Conservation (phyloP, 2,329 filamentous ascomycete genomes). For the Pyrenophora tritici-repentis region DNA sequence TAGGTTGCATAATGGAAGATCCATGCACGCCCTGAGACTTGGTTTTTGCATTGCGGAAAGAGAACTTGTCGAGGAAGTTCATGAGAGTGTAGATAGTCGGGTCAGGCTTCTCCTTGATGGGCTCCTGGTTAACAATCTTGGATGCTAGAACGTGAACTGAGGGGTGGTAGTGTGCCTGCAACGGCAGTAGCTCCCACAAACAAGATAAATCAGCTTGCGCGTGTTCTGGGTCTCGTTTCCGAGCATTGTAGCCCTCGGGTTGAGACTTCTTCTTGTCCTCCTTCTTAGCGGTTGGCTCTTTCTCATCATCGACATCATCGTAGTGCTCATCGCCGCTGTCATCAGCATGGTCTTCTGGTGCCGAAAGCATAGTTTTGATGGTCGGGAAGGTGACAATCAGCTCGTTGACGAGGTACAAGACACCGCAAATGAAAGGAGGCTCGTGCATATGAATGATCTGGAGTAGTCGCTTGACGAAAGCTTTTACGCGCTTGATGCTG, state of each 20-base stretch:
- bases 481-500: slow-evolving; percentile 90
- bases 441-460: slow-evolving; percentile 89
- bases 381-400: slow-evolving; percentile 79
- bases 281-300: slow-evolving; percentile 28
- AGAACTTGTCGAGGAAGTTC: slow-evolving; percentile 95
- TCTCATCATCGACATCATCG: slow-evolving; percentile 63
- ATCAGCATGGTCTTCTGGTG: slow-evolving; percentile 75
- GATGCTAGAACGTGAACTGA: slow-evolving; percentile 85
- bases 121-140: slow-evolving; percentile 69
- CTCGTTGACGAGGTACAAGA: slow-evolving; percentile 87
- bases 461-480: slow-evolving; percentile 90
- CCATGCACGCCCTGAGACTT: slow-evolving; percentile 67
- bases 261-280: slow-evolving; percentile 22
- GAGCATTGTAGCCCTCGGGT: slow-evolving; percentile 70
- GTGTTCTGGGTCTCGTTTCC: slow-evolving; percentile 89
- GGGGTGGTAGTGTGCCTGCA: slow-evolving; percentile 85
- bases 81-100: slow-evolving; percentile 87
- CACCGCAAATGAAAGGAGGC: slow-evolving; percentile 87
- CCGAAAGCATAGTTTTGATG: slow-evolving; percentile 70
- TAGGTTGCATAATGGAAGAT: slow-evolving; percentile 94
- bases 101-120: slow-evolving; percentile 85
- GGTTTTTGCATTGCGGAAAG: slow-evolving; percentile 91
- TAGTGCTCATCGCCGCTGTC: slow-evolving; percentile 76
- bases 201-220: slow-evolving; percentile 91
- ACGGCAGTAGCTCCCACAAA: slow-evolving; percentile 88